Percentiles rank a stretch among this genome's conserved stretches.
Evolutionary conservation across 148 eudicot species (phyloP).

Genomic region (Silene latifolia): DNA sequence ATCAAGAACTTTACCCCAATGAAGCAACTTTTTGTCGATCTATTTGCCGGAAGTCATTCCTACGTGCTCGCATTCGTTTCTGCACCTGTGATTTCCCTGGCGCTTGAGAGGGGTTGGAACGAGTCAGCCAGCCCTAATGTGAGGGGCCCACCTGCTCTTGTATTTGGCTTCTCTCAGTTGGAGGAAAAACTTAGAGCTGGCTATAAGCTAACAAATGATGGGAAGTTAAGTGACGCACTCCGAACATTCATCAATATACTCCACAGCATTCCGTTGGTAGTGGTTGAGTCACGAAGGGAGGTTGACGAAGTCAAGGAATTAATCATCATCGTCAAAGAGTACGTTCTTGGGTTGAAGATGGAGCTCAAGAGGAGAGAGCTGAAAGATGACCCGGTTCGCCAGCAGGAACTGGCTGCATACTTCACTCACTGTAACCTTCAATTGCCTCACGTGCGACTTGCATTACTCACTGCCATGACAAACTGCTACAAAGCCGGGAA

Average conservation of each 20-base stretch:
- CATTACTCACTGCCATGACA: slow-evolving; percentile 73
- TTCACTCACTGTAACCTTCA: slow-evolving; percentile 98
- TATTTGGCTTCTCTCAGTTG: slow-evolving; percentile 40
- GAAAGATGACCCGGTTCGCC: slow-evolving; percentile 63
- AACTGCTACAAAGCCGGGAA: slow-evolving; percentile 69
- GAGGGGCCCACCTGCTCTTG: slow-evolving; percentile 43
- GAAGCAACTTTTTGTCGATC: slow-evolving; percentile 39
- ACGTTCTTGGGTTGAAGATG: slow-evolving; percentile 46
- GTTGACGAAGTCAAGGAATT: slow-evolving; percentile 51
- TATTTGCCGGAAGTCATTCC: slow-evolving; percentile 42
- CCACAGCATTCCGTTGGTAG: slow-evolving; percentile 39
- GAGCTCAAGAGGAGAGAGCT: slow-evolving; percentile 48
- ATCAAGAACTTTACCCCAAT: slow-evolving; percentile 40
- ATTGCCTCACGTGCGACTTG: slow-evolving; percentile 76
- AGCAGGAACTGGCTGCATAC: slow-evolving; percentile 93
- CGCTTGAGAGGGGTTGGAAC: slow-evolving; percentile 41
- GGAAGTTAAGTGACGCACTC: slow-evolving; percentile 43
- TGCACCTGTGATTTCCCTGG: slow-evolving; percentile 39
- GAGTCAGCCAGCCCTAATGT: slow-evolving; percentile 40
- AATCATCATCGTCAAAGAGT: slow-evolving; percentile 40
- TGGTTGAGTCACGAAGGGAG: slow-evolving; percentile 46
- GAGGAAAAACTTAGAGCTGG: slow-evolving; percentile 47
- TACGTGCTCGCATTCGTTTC: slow-evolving; percentile 36
- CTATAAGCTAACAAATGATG: slow-evolving; percentile 39
- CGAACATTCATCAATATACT: slow-evolving; percentile 34